These are phyloP conservation scores for Pseudogymnoascus sp. DNA, from an alignment of 2,329 filamentous ascomycete genomes.

Conservation along the genomic window DNA sequence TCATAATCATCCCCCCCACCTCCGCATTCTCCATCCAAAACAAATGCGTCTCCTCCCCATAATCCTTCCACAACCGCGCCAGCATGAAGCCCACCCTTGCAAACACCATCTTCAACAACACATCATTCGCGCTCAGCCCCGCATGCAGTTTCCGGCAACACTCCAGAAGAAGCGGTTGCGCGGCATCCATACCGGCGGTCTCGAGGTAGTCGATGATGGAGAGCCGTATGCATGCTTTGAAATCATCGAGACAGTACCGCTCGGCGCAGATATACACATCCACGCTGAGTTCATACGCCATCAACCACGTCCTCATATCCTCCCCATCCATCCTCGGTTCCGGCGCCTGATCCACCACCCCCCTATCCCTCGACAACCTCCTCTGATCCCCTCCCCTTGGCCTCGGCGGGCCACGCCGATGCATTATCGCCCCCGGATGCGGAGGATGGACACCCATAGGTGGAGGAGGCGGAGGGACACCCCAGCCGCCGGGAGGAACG, in stretches of 20 bases:
- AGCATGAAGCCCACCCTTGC: conserved; percentile 41
- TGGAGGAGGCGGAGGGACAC: conserved; percentile 15
- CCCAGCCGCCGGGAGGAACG: not conserved
- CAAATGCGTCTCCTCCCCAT: conserved; percentile 32
- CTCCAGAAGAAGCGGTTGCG: conserved; percentile 30
- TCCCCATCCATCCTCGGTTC: conserved; percentile 31
- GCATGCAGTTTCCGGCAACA: conserved; percentile 36
- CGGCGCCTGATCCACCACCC: conserved; percentile 13
- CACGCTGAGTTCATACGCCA: conserved; percentile 38
- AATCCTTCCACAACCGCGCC: conserved; percentile 35
- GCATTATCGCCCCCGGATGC: not conserved
- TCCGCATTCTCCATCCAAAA: conserved; percentile 39
- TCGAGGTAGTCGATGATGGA: conserved; percentile 36
- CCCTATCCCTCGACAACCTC: conserved; percentile 15
- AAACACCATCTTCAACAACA: conserved; percentile 39
- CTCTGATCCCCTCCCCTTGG: conserved; percentile 16
- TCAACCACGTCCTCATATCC: conserved; percentile 39
- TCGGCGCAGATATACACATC: conserved; percentile 43
- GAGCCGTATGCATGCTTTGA: conserved; percentile 35
- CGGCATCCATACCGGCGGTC: conserved; percentile 23
- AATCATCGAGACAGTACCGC: conserved; percentile 38
- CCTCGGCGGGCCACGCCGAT: conserved; percentile 16
- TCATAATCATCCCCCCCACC: conserved; percentile 37
- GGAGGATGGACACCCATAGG: conserved; percentile 13
- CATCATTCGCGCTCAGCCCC: conserved; percentile 36